A percentile compares a stretch with the other conserved stretches of the same genome.
These are phyloP conservation scores for Lachnum nothofagi DNA, from an alignment of 2,329 filamentous ascomycete genomes.

Conservation along the genomic window DNA sequence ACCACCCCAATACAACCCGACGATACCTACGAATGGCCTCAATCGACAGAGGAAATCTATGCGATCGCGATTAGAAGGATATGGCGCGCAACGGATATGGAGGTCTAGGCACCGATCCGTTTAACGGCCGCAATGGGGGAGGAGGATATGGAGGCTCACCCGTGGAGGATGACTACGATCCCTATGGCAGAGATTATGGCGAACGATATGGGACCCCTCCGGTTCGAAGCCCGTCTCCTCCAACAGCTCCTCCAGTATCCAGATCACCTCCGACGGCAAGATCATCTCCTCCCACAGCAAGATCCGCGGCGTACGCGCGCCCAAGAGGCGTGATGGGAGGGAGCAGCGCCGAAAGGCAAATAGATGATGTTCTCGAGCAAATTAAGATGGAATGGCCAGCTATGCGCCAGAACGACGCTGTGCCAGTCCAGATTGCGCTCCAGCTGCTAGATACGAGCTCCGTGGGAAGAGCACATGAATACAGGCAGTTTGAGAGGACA, in stretches of 20 bases:
- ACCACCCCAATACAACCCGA: not conserved
- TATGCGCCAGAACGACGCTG: conserved; percentile 82
- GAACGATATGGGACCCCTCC: conserved; percentile 28
- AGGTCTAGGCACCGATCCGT: conserved; percentile 29
- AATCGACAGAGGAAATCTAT: conserved; percentile 13
- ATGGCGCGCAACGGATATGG: conserved; percentile 33
- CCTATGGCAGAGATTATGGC: conserved; percentile 27
- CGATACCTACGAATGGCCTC: conserved; percentile 20
- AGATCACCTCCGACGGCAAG: conserved; percentile 21
- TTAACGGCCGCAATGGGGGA: conserved; percentile 16
- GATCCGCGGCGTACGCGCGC: conserved; percentile 16
- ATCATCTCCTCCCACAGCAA: conserved; percentile 19
- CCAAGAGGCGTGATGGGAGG: conserved; percentile 21
- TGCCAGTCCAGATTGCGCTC: conserved; percentile 90
- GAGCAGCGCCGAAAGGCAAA: conserved; percentile 30
- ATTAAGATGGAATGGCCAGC: conserved; percentile 88
- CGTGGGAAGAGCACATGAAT: conserved; percentile 83
- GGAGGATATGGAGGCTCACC: conserved; percentile 23
- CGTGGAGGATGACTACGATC: conserved; percentile 30
- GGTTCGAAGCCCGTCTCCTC: conserved; percentile 17
- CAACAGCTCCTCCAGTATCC: too few species aligned
- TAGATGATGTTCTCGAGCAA: conserved; percentile 59
- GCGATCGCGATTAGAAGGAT: conserved; percentile 20
- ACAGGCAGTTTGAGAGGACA: conserved; percentile 75
- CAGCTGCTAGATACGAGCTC: conserved; percentile 93